A percentile compares a stretch with the other conserved stretches of the same genome.
phyloP scores from a whole-genome alignment of 2,329 filamentous ascomycete genomes.

The Dendryphion nanum region DNA sequence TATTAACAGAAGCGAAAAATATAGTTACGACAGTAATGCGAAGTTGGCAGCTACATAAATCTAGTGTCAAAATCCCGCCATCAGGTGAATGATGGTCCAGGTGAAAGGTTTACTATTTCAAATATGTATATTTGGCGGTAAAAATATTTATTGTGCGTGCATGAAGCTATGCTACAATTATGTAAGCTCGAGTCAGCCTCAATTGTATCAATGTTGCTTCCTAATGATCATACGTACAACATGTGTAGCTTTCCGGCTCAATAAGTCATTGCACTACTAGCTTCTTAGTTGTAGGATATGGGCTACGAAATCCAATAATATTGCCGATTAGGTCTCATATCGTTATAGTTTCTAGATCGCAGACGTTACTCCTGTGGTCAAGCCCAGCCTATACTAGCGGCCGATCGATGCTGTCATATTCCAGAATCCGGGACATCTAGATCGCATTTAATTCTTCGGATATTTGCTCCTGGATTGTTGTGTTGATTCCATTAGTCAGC shows the following conservation, averaged over 20 bases:
- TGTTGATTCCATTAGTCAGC: slow-evolving; percentile 6
- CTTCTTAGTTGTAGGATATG: slow-evolving; percentile 52
- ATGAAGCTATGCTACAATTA: too few species aligned
- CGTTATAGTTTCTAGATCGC: slow-evolving; percentile 50
- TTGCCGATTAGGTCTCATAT: slow-evolving; percentile 46
- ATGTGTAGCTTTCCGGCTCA: slow-evolving; percentile 56
- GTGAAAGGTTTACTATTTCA: too few species aligned
- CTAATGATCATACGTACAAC: slow-evolving; percentile 28
- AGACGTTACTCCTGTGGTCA: slow-evolving; percentile 54
- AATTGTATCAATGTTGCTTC: too few species aligned
- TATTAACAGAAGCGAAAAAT: too few species aligned
- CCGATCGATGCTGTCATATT: slow-evolving; percentile 53
- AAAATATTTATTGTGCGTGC: too few species aligned
- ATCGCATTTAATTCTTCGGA: slow-evolving; percentile 47
- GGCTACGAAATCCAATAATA: slow-evolving; percentile 53
- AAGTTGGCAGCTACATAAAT: too few species aligned
- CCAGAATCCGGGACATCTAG: slow-evolving; percentile 52
- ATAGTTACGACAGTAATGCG: too few species aligned
- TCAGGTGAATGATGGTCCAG: too few species aligned
- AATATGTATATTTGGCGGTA: too few species aligned
- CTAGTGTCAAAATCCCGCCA: too few species aligned
- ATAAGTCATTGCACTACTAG: slow-evolving; percentile 57
- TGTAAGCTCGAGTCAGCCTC: too few species aligned
- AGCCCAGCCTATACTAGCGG: slow-evolving; percentile 54
- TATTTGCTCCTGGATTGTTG: slow-evolving; percentile 52